A percentile compares a stretch with the other conserved stretches of the same genome.
Evolutionary conservation across 192 early-diverging fungal genomes (phyloP).

Genomic region (Coemansia sp.): DNA sequence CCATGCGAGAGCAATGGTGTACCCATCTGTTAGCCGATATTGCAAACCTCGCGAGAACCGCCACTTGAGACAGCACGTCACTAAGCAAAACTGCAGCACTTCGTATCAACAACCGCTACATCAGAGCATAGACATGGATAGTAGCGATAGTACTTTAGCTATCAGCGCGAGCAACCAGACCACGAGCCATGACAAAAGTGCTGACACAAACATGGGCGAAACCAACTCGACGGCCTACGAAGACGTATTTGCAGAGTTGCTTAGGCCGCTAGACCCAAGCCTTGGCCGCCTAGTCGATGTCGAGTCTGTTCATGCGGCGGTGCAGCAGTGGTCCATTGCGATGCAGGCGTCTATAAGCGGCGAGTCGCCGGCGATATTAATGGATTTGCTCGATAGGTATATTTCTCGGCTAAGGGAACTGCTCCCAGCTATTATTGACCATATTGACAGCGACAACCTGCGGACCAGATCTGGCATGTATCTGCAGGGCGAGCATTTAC

Average conservation of each 20-base stretch:
- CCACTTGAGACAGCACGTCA: neutral
- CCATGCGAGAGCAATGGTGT: neutral
- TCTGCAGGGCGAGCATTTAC: constrained; percentile 21
- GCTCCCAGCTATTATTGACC: constrained; percentile 13
- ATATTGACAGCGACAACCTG: neutral
- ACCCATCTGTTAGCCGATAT: constrained; percentile 16
- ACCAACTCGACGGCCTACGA: neutral
- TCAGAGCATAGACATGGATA: constrained; percentile 33
- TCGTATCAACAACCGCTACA: neutral
- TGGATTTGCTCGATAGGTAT: constrained; percentile 4
- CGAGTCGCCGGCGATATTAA: constrained; percentile 13
- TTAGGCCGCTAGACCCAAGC: constrained; percentile 1
- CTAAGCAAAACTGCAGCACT: neutral
- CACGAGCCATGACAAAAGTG: neutral
- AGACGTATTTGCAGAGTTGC: constrained; percentile 15
- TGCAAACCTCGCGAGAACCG: constrained; percentile 32
- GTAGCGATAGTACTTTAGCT: neutral
- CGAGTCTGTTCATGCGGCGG: constrained; percentile 12
- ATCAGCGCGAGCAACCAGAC: neutral
- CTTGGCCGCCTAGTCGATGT: neutral
- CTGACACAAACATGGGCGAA: neutral
- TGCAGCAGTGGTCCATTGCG: constrained; percentile 27
- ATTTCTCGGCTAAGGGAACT: constrained; percentile 23
- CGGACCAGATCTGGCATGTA: neutral
- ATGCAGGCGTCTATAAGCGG: constrained; percentile 4